Base-by-base conservation (phyloP, 306 rosid genomes). In the Myrica gale region DNA sequence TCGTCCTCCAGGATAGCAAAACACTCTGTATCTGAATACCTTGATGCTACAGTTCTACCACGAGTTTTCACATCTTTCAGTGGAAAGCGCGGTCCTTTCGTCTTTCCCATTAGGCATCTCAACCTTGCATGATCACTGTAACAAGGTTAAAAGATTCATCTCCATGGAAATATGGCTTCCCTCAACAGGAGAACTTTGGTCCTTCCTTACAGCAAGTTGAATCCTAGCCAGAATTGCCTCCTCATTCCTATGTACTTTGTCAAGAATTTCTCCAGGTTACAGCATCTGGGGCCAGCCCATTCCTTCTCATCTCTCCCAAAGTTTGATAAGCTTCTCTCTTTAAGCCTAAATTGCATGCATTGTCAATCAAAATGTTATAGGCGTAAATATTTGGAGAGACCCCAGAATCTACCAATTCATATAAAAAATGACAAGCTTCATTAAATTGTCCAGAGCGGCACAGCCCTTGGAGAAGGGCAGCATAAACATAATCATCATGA, bases 231-330 rank as follows among this genome's bases (percentile, higher is more conserved):
- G 65, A 52, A 11, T 39, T 61, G 60, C 52, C 75, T 72, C 69
- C 54, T 74, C 71, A 23, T 76, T 78, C 41, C 79, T 76, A 53
- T 83, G 85, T 76, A 94, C 81, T 85, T 87, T 90, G 75, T 87
- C 84, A 78, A 91, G 96, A 85, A 91, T 88, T n/a, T 85, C 96
- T 90, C 97, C 98, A 94, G 13, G 98, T 91, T 65, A 93, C 96
- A 43, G 89, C 71, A 81, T 91, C 96, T 65, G 98, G 95, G 66
- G 62, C 74, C 66, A 94, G 57, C 20, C 95, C 89, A 84, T 89
- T 91, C 88, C 78, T 86, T 81, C 80, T 86, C 98, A 94, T 94
- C 87, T 94, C 98, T 56, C 78, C 85, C 37, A 90, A 86, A 65
- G 89, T 72, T 80, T 81, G 91, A 82, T 90, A 91, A 23, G 96